These are phyloP conservation scores for Hypericum androsaemum DNA, from an alignment of 345 rosid genomes.

Conservation along the genomic window DNA sequence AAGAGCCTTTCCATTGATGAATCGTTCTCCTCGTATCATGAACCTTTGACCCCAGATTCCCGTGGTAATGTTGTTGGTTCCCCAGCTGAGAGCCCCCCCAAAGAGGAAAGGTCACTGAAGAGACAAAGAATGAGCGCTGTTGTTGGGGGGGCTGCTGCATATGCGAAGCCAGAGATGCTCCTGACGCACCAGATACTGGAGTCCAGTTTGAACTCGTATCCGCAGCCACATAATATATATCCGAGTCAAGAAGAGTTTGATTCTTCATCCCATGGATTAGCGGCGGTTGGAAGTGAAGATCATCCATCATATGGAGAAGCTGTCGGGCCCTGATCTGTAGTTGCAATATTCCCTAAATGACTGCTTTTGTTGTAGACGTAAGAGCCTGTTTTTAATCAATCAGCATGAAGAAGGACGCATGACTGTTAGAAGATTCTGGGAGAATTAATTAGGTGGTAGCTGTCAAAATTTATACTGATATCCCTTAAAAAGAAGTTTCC, in stretches of 20 bases:
- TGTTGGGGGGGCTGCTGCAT: constrained; percentile 20
- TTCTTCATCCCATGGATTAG: constrained; percentile 35
- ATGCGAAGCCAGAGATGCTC: constrained; percentile 39
- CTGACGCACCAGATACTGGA: constrained; percentile 61
- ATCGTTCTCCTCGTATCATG: constrained; percentile 71
- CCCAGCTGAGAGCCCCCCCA: constrained; percentile 50
- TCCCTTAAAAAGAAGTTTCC: too few relatives aligned
- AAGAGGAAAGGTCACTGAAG: constrained; percentile 53
- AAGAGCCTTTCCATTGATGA: constrained; percentile 82
- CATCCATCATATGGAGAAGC: constrained; percentile 32
- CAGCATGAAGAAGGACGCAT: too few relatives aligned
- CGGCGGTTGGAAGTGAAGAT: constrained; percentile 30
- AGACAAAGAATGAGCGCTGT: constrained; percentile 45
- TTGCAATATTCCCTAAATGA: background rate
- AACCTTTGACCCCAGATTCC: constrained; percentile 86
- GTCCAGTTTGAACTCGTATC: constrained; percentile 61
- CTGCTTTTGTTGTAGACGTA: too few relatives aligned
- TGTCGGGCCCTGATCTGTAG: constrained; percentile 37
- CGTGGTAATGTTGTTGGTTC: constrained; percentile 47
- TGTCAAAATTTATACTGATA: too few relatives aligned
- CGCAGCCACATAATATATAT: constrained; percentile 36
- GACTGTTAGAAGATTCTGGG: too few relatives aligned
- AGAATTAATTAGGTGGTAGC: too few relatives aligned
- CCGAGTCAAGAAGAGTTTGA: constrained; percentile 40
- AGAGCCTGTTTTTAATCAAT: too few relatives aligned